phyloP scores from a whole-genome alignment of 208 protist genomes.

The Crithidia sp. region DNA sequence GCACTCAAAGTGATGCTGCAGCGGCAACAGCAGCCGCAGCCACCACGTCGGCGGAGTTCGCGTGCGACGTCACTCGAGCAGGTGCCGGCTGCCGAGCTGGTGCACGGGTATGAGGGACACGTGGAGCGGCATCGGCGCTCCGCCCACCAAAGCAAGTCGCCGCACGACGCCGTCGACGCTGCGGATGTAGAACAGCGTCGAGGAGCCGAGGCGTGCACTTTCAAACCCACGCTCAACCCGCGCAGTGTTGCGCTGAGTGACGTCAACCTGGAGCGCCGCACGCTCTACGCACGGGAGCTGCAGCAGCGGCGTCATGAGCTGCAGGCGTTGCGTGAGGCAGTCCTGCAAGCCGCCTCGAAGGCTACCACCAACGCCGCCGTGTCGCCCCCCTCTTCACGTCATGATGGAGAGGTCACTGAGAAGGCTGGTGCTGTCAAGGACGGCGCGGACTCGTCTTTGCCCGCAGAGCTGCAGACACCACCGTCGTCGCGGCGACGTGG shows the following conservation, averaged over 20 bases:
- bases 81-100: not conserved
- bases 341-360: not conserved
- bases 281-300: constrained; percentile 33
- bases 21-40: too few relatives aligned
- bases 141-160: not conserved
- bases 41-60: not conserved
- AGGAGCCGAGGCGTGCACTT: constrained; percentile 34
- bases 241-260: constrained; percentile 45
- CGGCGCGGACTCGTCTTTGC: too few relatives aligned
- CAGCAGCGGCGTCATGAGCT: constrained; percentile 31
- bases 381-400: not conserved
- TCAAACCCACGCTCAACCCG: constrained; percentile 36
- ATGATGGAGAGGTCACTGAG: too few relatives aligned
- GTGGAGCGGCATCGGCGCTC: constrained; percentile 27
- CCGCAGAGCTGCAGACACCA: not conserved
- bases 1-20: too few relatives aligned
- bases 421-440: not conserved
- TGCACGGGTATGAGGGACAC: constrained; percentile 14
- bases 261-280: constrained; percentile 33
- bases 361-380: not conserved
- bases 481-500: not conserved
- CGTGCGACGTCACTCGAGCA: not conserved
- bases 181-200: not conserved
- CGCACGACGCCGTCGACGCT: too few relatives aligned
- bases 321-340: constrained; percentile 21